Base-by-base conservation (phyloP, 1,284 basidiomycete species). In the Rhodotorula sp. region DNA sequence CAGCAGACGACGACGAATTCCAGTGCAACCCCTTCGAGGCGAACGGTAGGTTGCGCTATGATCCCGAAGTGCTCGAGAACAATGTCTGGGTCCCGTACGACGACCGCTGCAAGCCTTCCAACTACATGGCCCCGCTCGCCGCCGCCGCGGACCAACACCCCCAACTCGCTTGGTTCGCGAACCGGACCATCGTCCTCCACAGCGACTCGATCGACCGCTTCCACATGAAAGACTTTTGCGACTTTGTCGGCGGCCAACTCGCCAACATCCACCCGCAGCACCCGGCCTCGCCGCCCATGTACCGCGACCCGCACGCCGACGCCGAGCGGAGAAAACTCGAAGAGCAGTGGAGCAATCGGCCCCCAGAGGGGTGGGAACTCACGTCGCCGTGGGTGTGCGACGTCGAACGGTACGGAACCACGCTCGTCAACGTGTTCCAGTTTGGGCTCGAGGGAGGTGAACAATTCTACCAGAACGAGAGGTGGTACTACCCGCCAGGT, bases 201-300 rank as follows among this genome's bases (percentile, higher is more conserved):
- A 75, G 76, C 29, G 76, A 77, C 64, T 74, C 72, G 58, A 77
- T 77, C 69, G 76, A 77, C 67, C 70, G 76, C 18, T 76, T 72
- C 68, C 76, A 77, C 65, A 62, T 77, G 15, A 72, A 73, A 34
- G 74, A 77, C 65, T 76, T 77, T 34, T 77, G 76, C 66, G 59
- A 64, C 39, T 69, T 77, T 29, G 67, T 77, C 39, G 68, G 71
- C 23, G 74, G 74, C 21, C 20, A 43, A 10, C 62, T 73, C n/a
- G 58, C 65, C 15, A 31, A 70, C 31, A 61, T 77, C 63, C 52
- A 56, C 29, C 57, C 70, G 21, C 58, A 70, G 6, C 75, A 76
- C 52, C 60, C 60, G 1, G 72, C 70, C 15, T 62, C 61, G 18
- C 75, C 75, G 15, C 34, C 64, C 18, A 68, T 71, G 56, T 72